These are phyloP conservation scores for Lycium barbarum DNA, from an alignment of 257 asterid genomes.

Conservation along the genomic window DNA sequence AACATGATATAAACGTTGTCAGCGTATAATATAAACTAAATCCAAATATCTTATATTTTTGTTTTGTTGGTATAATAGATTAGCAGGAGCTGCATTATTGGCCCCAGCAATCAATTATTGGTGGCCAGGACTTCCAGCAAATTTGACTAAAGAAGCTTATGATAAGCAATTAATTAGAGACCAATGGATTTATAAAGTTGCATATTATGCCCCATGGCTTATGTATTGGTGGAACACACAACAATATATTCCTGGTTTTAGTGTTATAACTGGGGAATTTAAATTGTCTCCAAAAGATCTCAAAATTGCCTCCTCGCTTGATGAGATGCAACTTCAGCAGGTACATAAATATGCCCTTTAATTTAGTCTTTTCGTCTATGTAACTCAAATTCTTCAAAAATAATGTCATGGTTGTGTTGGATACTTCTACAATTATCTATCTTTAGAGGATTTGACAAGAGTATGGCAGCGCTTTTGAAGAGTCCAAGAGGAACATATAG, in stretches of 20 bases:
- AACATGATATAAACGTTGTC: not conserved
- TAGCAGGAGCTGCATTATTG: constrained; percentile 67
- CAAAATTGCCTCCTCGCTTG: constrained; percentile 42
- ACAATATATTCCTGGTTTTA: constrained; percentile 65
- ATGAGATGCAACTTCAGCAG: constrained; percentile 30
- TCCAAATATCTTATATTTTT: not conserved
- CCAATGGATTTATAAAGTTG: constrained; percentile 76
- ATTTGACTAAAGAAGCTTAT: constrained; percentile 58
- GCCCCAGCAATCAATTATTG: constrained; percentile 77
- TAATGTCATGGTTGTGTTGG: not conserved
- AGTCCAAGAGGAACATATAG: not conserved
- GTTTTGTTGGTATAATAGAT: constrained; percentile 37
- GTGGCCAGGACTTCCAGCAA: constrained; percentile 77
- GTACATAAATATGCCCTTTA: constrained; percentile 39
- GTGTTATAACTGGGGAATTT: constrained; percentile 57
- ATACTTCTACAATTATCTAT: not conserved
- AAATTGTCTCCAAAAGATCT: constrained; percentile 58
- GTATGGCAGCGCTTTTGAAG: not conserved
- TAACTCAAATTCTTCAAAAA: not conserved
- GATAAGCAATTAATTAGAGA: constrained; percentile 52
- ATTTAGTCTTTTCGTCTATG: not conserved
- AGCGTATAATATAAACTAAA: too few relatives aligned
- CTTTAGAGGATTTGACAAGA: not conserved
- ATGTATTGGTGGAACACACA: constrained; percentile 87
- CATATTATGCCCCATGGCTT: constrained; percentile 70